phyloP scores from a whole-genome alignment of 75 land plant species.

The Pseudotsuga menziesii region DNA sequence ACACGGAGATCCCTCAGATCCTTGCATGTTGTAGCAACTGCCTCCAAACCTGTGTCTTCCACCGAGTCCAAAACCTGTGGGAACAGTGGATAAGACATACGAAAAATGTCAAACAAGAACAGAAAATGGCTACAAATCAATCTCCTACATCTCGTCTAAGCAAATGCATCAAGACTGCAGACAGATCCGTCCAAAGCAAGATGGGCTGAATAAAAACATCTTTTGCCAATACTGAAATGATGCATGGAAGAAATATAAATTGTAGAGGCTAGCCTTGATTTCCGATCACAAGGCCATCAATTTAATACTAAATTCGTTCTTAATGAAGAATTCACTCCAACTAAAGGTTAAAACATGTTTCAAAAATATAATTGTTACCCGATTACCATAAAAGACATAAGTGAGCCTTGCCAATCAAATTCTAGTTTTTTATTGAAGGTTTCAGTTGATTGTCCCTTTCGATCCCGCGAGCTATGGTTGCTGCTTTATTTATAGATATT shows the following conservation, averaged over 20 bases:
- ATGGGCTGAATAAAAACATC: neutral
- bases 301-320: neutral
- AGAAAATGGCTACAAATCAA: neutral
- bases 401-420: neutral
- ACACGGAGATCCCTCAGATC: constrained; percentile 81
- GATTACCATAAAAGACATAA: neutral
- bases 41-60: constrained; percentile 74
- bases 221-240: neutral
- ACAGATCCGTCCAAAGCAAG: neutral
- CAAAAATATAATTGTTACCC: neutral
- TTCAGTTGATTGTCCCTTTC: neutral
- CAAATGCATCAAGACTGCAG: neutral
- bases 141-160: neutral
- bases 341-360: neutral
- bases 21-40: constrained; percentile 64
- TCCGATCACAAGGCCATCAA: neutral
- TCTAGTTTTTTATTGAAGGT: neutral
- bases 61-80: constrained; percentile 71
- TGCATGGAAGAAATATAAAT: too few relatives aligned
- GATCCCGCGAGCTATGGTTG: neutral
- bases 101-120: neutral
- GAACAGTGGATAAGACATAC: neutral
- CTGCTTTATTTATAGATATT: neutral
- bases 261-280: too few relatives aligned
- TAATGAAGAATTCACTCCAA: neutral